Evolutionary conservation across 75 land plant species (phyloP), one percentile per base, ranked within the genome.

Genomic region (Cunninghamia lanceolata): DNA sequence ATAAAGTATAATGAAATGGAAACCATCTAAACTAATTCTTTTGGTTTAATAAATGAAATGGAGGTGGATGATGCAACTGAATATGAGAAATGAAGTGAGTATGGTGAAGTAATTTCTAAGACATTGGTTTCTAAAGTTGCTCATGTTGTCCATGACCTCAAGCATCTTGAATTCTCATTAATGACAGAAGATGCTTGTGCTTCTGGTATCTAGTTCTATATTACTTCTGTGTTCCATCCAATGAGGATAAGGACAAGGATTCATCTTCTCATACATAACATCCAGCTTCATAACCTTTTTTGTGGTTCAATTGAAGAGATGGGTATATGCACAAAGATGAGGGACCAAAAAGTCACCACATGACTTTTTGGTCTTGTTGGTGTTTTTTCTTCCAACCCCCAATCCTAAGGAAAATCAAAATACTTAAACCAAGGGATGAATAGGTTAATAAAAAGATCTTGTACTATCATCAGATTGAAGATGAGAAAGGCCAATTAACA

Each of bases 161-260:
- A 93, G 83, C 89, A 86, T 52, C 93, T 97, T 88, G 99, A 98
- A 8, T 97, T 97, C 89, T 87, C 94, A 70, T 93, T 96, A 10
- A 90, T 97, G 96, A 85, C 98, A 87, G 99, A 97, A 90, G 96
- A 96, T 90, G 97, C 98, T 16, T 97, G 95, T 91, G 97, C 99
- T 76, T 94, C 95, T 88, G 95, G 96, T 42, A 94, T 97, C 52
- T 92, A 46, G 93, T 97, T 85, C 93, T 96, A 82, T 89, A 93
- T 83, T 94, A 94, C 87, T 90, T 92, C 75, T 92, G 94, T 63
- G 95, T 95, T 9, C 84, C 90, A 39, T 59, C 56, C 82, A 82
- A 73, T 76, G 47, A 85, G 85, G 88, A 87, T 75, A 86, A 53
- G 56, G 84, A 43, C n/a, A 86, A 90, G 43, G 21, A 39, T 76